phyloP scores from a whole-genome alignment of 192 early-diverging fungal species.

The Rhizophagus clarus region DNA sequence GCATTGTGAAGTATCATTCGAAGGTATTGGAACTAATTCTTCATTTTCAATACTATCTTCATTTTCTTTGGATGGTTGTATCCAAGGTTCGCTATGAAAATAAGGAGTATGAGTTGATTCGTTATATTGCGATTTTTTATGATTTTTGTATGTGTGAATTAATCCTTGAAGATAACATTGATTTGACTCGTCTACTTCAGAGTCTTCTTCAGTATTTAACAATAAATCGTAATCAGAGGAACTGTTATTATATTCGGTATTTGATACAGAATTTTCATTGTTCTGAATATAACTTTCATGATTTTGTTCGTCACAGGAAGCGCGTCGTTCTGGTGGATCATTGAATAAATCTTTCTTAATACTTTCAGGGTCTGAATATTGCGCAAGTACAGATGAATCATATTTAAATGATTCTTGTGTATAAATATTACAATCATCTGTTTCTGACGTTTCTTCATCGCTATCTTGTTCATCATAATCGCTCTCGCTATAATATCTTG shows the following conservation, averaged over 20 bases:
- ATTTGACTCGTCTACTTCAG: not conserved
- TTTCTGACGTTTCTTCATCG: not conserved
- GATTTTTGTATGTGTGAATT: not conserved
- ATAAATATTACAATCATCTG: not conserved
- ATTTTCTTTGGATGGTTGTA: not conserved
- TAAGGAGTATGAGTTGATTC: not conserved
- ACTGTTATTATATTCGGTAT: not conserved
- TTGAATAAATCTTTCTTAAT: not conserved
- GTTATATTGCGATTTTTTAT: not conserved
- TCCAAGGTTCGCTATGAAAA: not conserved
- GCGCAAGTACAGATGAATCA: not conserved
- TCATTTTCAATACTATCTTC: not conserved
- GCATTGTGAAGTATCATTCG: not conserved
- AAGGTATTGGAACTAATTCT: not conserved
- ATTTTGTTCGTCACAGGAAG: not conserved
- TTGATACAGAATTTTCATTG: not conserved
- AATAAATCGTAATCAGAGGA: not conserved
- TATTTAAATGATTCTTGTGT: not conserved
- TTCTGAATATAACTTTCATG: not conserved
- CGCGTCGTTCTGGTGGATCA: not conserved
- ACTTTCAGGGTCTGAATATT: not conserved
- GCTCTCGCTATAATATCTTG: not conserved
- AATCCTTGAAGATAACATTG: not conserved
- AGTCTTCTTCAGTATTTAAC: not conserved
- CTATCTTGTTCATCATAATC: not conserved